Evolutionary conservation across 2,329 filamentous ascomycete genomes (phyloP).

Genomic region (Fusarium secorum): DNA sequence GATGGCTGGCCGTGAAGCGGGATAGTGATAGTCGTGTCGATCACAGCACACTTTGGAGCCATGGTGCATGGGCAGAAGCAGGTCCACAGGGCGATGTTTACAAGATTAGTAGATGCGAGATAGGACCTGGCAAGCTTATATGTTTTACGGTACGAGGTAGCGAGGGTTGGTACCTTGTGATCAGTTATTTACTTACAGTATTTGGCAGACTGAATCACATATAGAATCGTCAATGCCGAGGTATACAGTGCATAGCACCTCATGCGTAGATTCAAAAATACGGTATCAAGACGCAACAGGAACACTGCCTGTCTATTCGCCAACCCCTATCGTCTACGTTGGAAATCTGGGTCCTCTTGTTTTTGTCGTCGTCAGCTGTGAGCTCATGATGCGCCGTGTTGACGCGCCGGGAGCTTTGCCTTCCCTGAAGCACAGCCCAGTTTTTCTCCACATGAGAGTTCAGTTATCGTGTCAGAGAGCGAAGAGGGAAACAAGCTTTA

Average conservation of each 20-base stretch:
- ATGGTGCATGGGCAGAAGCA: not conserved
- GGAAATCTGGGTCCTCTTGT: constrained; percentile 12
- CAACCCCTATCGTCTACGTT: not conserved
- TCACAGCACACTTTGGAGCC: not conserved
- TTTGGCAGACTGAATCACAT: not conserved
- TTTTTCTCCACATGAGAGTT: not conserved
- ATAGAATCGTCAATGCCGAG: not conserved
- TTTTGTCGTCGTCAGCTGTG: constrained; percentile 26
- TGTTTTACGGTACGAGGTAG: not conserved
- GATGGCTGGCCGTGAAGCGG: not conserved
- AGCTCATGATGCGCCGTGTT: constrained; percentile 14
- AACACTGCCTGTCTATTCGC: constrained; percentile 9
- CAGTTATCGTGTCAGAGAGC: not conserved
- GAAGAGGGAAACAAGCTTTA: constrained; percentile 5
- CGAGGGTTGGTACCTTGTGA: not conserved
- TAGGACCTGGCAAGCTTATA: not conserved
- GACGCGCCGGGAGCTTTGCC: not conserved
- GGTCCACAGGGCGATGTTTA: not conserved
- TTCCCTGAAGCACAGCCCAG: not conserved
- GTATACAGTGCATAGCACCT: not conserved
- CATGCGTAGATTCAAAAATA: not conserved
- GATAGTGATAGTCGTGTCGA: constrained; percentile 5
- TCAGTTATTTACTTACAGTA: not conserved
- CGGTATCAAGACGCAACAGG: constrained; percentile 1
- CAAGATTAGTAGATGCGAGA: not conserved